Conservation (phyloP, 2,329 filamentous ascomycete species). For the Sclerotiophoma versabilis region DNA sequence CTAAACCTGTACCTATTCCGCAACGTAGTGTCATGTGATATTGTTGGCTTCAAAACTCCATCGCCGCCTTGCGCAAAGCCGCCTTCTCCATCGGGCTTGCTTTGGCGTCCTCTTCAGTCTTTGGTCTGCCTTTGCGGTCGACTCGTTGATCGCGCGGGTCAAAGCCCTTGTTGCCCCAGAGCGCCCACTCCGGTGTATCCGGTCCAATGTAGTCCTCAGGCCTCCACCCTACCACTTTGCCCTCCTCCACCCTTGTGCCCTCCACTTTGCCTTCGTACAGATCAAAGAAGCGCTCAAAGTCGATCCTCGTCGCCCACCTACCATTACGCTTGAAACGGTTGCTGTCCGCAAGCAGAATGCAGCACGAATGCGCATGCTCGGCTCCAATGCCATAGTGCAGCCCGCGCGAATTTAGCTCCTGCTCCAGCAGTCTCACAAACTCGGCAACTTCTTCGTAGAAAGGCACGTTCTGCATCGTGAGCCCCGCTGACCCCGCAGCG, state of each 20-base stretch:
- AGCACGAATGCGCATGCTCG: slow-evolving; percentile 95
- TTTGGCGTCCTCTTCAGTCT: slow-evolving; percentile 25
- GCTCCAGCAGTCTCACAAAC: slow-evolving; percentile 79
- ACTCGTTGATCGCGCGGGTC: slow-evolving; percentile 89
- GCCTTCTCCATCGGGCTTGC: slow-evolving; percentile 7
- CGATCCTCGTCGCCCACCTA: slow-evolving; percentile 90
- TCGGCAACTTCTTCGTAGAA: slow-evolving; percentile 90
- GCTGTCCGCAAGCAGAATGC: slow-evolving; percentile 78
- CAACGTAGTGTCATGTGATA: neutral
- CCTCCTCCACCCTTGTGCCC: slow-evolving; percentile 54
- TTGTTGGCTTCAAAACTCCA: slow-evolving; percentile 20
- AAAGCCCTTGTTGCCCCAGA: slow-evolving; percentile 93
- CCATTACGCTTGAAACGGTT: slow-evolving; percentile 78
- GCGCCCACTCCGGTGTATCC: slow-evolving; percentile 90
- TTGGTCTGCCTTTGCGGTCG: slow-evolving; percentile 76
- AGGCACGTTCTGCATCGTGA: slow-evolving; percentile 97
- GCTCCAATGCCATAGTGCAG: slow-evolving; percentile 89
- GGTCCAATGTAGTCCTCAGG: slow-evolving; percentile 91
- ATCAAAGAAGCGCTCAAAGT: slow-evolving; percentile 88
- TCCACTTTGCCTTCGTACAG: slow-evolving; percentile 69
- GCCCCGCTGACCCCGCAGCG: slow-evolving; percentile 80
- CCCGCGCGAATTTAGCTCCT: slow-evolving; percentile 71
- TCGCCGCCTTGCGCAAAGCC: slow-evolving; percentile 6
- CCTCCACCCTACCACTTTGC: slow-evolving; percentile 65
- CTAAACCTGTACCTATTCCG: neutral